A percentile compares a stretch with the other conserved stretches of the same genome.
Conservation (phyloP, 2,329 filamentous ascomycete genomes). For the Plectosphaerella plurivora region DNA sequence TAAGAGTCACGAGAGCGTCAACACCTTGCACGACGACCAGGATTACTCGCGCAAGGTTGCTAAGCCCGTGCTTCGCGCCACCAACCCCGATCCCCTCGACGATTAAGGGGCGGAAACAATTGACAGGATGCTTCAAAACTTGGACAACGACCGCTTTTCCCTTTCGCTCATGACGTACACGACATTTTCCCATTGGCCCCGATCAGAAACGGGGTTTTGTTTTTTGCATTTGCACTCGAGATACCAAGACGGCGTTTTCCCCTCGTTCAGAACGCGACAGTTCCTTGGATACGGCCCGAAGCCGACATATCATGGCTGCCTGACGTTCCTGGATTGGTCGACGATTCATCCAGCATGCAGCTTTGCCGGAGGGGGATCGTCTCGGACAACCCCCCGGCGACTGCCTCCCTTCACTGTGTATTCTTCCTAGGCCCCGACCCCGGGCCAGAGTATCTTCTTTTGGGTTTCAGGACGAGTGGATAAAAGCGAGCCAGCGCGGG, state of each 20-base stretch:
- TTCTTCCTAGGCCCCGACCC: background rate
- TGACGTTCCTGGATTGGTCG: background rate
- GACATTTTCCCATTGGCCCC: constrained; percentile 7
- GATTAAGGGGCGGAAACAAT: constrained; percentile 15
- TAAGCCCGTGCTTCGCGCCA: constrained; percentile 54
- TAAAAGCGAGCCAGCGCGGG: background rate
- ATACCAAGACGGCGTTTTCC: constrained; percentile 17
- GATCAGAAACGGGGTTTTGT: constrained; percentile 7
- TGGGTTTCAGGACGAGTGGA: background rate
- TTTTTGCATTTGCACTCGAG: constrained; percentile 13
- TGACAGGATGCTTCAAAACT: background rate
- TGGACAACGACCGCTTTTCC: no score
- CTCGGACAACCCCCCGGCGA: background rate
- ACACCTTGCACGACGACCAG: constrained; percentile 59
- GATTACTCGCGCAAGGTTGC: constrained; percentile 61
- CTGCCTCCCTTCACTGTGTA: background rate
- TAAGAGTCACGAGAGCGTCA: constrained; percentile 59
- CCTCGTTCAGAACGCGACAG: constrained; percentile 4
- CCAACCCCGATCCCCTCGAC: constrained; percentile 51
- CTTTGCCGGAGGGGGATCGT: background rate
- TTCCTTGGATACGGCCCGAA: constrained; percentile 3
- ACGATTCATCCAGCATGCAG: constrained; percentile 1
- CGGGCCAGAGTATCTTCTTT: background rate
- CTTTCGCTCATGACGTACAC: constrained; percentile 13
- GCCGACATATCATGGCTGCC: background rate